Conservation (phyloP, 2,329 filamentous ascomycete genomes). For the Coniochaeta prunicola region DNA sequence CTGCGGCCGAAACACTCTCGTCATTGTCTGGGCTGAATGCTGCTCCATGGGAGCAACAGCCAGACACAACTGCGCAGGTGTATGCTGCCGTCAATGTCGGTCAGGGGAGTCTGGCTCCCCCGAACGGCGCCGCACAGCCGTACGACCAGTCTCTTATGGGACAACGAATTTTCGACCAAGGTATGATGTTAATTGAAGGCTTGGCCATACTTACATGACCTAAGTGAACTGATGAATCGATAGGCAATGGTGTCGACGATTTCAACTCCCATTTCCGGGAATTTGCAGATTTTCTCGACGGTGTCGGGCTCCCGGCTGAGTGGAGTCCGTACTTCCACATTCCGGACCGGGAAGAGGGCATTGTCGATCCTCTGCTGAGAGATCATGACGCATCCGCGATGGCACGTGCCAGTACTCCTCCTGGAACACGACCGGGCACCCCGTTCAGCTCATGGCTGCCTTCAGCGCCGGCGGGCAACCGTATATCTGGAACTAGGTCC, state of each 20-base stretch:
- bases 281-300: conserved; percentile 29
- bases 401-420: not conserved
- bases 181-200: conserved; percentile 3
- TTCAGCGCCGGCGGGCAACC: conserved; percentile 23
- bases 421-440: conserved; percentile 18
- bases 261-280: conserved; percentile 23
- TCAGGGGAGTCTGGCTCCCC: not conserved
- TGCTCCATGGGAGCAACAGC: conserved; percentile 15
- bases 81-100: not conserved
- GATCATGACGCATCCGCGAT: conserved; percentile 5
- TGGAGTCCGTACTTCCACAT: conserved; percentile 29
- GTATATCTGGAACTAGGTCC: conserved; percentile 12
- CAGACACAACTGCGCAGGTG: not conserved
- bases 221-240: not conserved
- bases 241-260: not conserved
- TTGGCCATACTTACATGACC: not conserved
- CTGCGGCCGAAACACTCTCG: conserved; percentile 16
- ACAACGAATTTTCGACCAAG: conserved; percentile 14
- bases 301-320: conserved; percentile 27
- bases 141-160: conserved; percentile 20
- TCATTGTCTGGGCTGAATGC: conserved; percentile 25
- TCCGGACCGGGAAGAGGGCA: conserved; percentile 13
- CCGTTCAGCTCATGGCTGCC: conserved; percentile 30
- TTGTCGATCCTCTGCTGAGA: conserved; percentile 13
- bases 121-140: conserved; percentile 1